These are phyloP conservation scores for Stagonosporopsis cucurbitacearum DNA, from an alignment of 2,329 filamentous ascomycete species.

Conservation along the genomic window DNA sequence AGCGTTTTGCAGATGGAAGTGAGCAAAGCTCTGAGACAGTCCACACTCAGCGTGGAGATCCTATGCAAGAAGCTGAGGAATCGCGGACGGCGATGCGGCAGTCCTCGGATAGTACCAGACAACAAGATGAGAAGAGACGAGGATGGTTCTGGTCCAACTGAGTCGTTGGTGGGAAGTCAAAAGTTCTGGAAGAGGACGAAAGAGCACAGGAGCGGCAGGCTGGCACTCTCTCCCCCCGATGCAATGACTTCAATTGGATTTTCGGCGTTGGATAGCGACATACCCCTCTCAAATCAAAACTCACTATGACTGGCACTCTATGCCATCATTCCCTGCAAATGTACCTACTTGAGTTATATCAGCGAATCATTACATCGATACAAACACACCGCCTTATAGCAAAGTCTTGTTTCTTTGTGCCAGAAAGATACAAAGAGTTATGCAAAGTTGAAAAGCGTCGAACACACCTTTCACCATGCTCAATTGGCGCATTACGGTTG, in stretches of 20 bases:
- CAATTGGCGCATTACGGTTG: too few relatives aligned
- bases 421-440: neutral
- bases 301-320: too few relatives aligned
- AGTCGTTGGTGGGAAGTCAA: neutral
- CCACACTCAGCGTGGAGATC: slow-evolving; percentile 50
- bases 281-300: slow-evolving; percentile 11
- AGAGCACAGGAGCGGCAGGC: neutral
- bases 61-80: slow-evolving; percentile 9
- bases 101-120: neutral
- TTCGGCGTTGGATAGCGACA: slow-evolving; percentile 13
- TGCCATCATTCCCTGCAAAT: neutral
- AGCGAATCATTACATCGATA: neutral
- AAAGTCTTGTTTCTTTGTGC: neutral
- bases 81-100: slow-evolving; percentile 22
- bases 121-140: slow-evolving; percentile 25
- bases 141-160: slow-evolving; percentile 45
- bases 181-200: neutral
- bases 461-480: too few relatives aligned
- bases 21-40: slow-evolving; percentile 65
- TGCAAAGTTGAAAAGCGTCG: too few relatives aligned
- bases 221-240: neutral
- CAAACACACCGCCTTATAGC: too few relatives aligned
- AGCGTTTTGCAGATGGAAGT: slow-evolving; percentile 65
- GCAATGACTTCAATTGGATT: neutral
- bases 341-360: neutral